Conservation (phyloP, 176 grass and related monocot genomes). For the maize (Zea mays) region Zm-B73-REFERENCE-NAM-5.0 NC_050096.1:214474501-214475000, state of each 20-base stretch:
- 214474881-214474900: slow-evolving; percentile 90
- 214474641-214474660: neutral
- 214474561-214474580: too few relatives aligned
- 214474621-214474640: slow-evolving; percentile 7
- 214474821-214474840: slow-evolving; percentile 32
- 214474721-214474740: slow-evolving; percentile 25
- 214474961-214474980: slow-evolving; percentile 20
- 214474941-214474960: slow-evolving; percentile 22
- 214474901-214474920: slow-evolving; percentile 87
- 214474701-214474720: slow-evolving; percentile 14
- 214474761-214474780: slow-evolving; percentile 1
- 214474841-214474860: slow-evolving; percentile 91
- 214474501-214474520: too few relatives aligned
- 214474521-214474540: too few relatives aligned
- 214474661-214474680: neutral
- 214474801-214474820: slow-evolving; percentile 27
- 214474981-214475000: slow-evolving; percentile 43
- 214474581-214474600: too few relatives aligned
- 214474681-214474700: slow-evolving; percentile 1
- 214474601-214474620: too few relatives aligned
- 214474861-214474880: slow-evolving; percentile 99
- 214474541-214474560: too few relatives aligned
- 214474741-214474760: neutral
- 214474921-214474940: slow-evolving; percentile 24
- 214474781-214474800: slow-evolving; percentile 14